Conservation (phyloP, 306 rosid species). For the Vigna radiata region DNA sequence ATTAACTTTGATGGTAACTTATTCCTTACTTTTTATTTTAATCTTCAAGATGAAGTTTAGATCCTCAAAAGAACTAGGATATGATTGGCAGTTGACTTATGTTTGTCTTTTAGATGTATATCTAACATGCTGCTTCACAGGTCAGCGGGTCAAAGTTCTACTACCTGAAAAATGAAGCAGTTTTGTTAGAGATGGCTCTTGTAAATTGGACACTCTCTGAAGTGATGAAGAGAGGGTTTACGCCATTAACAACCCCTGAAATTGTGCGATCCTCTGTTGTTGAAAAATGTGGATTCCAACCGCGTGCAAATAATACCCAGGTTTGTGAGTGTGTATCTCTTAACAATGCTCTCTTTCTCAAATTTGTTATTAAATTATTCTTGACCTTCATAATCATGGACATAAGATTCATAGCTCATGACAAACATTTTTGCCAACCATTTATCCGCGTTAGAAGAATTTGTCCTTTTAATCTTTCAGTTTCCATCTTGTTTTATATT, state of each 20-base stretch:
- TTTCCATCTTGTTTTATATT: slow-evolving; percentile 25
- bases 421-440: slow-evolving; percentile 19
- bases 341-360: slow-evolving; percentile 11
- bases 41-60: slow-evolving; percentile 29
- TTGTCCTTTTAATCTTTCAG: not conserved
- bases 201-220: slow-evolving; percentile 90
- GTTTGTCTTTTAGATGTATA: slow-evolving; percentile 27
- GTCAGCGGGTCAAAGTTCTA: slow-evolving; percentile 97
- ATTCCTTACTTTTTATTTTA: slow-evolving; percentile 16
- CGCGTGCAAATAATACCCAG: slow-evolving; percentile 94
- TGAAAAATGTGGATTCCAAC: slow-evolving; percentile 98
- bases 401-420: slow-evolving; percentile 27
- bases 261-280: slow-evolving; percentile 92
- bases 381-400: slow-evolving; percentile 19
- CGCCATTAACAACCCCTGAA: slow-evolving; percentile 90
- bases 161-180: slow-evolving; percentile 94
- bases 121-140: slow-evolving; percentile 56
- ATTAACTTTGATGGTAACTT: not conserved
- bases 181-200: slow-evolving; percentile 86
- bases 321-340: slow-evolving; percentile 49
- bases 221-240: slow-evolving; percentile 87
- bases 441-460: slow-evolving; percentile 5
- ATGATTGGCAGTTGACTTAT: slow-evolving; percentile 18
- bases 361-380: slow-evolving; percentile 18
- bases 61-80: slow-evolving; percentile 20